These are phyloP conservation scores for Malassezia sp. DNA, from an alignment of 1,284 basidiomycete genomes.

Conservation along the genomic window DNA sequence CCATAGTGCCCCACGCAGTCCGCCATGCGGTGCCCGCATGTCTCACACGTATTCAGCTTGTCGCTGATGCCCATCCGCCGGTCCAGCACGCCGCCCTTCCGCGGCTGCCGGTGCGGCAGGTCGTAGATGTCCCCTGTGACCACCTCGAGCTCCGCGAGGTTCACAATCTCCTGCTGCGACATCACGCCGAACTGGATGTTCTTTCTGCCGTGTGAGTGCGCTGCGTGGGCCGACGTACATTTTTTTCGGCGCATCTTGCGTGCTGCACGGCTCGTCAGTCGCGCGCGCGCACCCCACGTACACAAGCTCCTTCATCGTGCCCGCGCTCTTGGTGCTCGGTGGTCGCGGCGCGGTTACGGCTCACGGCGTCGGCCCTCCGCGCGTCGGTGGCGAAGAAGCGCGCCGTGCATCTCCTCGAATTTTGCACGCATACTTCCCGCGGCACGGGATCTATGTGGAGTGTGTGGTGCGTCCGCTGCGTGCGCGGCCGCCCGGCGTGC, in stretches of 20 bases:
- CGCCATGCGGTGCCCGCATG: slow-evolving; percentile 79
- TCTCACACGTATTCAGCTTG: slow-evolving; percentile 83
- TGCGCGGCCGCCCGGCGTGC: too few relatives aligned
- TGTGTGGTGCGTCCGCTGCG: not conserved
- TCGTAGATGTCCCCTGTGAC: slow-evolving; percentile 40
- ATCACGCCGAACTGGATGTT: slow-evolving; percentile 47
- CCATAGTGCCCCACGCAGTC: slow-evolving; percentile 98
- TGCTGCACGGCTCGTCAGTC: slow-evolving; percentile 6
- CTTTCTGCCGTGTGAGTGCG: slow-evolving; percentile 23
- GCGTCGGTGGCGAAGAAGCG: too few relatives aligned
- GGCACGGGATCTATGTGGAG: not conserved
- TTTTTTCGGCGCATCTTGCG: slow-evolving; percentile 43
- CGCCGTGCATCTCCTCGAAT: not conserved
- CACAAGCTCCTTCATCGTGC: slow-evolving; percentile 44
- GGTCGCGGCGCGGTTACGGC: too few relatives aligned
- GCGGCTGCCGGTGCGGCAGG: slow-evolving; percentile 34
- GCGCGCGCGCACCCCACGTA: slow-evolving; percentile 15
- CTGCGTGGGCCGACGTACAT: slow-evolving; percentile 18
- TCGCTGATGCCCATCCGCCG: slow-evolving; percentile 68
- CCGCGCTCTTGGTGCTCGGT: too few relatives aligned
- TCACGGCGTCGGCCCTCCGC: not conserved
- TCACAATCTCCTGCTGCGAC: slow-evolving; percentile 45
- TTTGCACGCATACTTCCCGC: too few relatives aligned
- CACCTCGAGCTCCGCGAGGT: slow-evolving; percentile 44
- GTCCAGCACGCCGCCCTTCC: slow-evolving; percentile 39